A percentile compares a stretch with the other conserved stretches of the same genome.
Evolutionary conservation across 805 yeast genomes (phyloP).

Genomic region (Yarrowia divulgata): DNA sequence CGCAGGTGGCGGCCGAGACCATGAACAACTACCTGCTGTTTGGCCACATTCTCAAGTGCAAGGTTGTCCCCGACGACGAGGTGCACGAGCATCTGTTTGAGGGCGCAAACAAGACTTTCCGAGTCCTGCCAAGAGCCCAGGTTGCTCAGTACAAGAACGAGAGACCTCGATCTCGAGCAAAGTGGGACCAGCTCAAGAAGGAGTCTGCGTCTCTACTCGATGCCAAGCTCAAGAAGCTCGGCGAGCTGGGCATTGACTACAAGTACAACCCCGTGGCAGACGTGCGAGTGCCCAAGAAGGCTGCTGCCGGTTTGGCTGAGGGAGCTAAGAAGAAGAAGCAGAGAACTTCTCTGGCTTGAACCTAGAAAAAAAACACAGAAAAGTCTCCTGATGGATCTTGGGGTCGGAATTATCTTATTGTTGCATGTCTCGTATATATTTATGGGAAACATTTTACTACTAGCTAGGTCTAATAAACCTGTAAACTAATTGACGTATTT

Average conservation of each 20-base stretch:
- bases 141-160: constrained; percentile 63
- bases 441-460: constrained; percentile 28
- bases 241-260: constrained; percentile 66
- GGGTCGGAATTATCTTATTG: constrained; percentile 36
- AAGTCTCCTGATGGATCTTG: constrained; percentile 19
- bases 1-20: constrained; percentile 88
- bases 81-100: constrained; percentile 61
- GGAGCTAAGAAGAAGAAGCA: constrained; percentile 41
- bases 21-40: constrained; percentile 93
- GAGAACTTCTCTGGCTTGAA: constrained; percentile 37
- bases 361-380: constrained; percentile 7
- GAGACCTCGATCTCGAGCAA: constrained; percentile 61
- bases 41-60: constrained; percentile 84
- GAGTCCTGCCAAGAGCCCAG: constrained; percentile 65
- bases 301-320: constrained; percentile 34
- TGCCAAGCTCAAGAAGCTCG: constrained; percentile 59
- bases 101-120: constrained; percentile 63
- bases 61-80: constrained; percentile 56
- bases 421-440: constrained; percentile 39
- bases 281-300: constrained; percentile 39
- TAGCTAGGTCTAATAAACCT: constrained; percentile 35
- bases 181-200: constrained; percentile 62
- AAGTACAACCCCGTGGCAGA: constrained; percentile 40
- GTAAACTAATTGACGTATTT: background rate
- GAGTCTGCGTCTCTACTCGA: constrained; percentile 55